Conservation (phyloP, 1,284 basidiomycete genomes). For the Rhodotorula sp. region DNA sequence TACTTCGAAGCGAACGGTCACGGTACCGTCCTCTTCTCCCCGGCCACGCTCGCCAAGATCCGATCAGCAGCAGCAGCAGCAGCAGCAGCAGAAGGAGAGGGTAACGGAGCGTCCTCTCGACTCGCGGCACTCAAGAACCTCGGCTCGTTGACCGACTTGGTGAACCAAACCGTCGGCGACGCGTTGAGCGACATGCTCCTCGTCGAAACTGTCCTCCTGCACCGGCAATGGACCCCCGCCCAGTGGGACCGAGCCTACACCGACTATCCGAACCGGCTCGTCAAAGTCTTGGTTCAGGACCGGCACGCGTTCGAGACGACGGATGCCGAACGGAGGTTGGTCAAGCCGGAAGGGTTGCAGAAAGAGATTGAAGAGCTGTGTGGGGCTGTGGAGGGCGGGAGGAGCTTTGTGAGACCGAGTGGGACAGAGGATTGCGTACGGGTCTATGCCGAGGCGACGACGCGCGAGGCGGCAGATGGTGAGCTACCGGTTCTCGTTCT, state of each 20-base stretch:
- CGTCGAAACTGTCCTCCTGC: conserved; percentile 86
- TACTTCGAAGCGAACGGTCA: conserved; percentile 99
- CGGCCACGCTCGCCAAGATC: conserved; percentile 56
- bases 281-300: conserved; percentile 88
- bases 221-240: conserved; percentile 75
- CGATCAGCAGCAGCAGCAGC: conserved; percentile 58
- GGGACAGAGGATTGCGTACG: conserved; percentile 98
- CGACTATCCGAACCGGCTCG: conserved; percentile 93
- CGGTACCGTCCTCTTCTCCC: conserved; percentile 93
- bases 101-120: too few species aligned
- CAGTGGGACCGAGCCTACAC: conserved; percentile 94
- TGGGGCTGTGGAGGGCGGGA: conserved; percentile 73
- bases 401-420: conserved; percentile 92
- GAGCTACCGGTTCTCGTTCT: conserved; percentile 43
- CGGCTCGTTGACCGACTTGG: conserved; percentile 72
- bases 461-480: conserved; percentile 77
- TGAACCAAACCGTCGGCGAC: conserved; percentile 99
- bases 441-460: conserved; percentile 90
- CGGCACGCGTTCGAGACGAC: conserved; percentile 82
- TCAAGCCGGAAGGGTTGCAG: conserved; percentile 77
- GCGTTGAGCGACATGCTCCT: conserved; percentile 94
- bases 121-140: conserved; percentile 74
- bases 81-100: too few species aligned
- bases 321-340: conserved; percentile 88
- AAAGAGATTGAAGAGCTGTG: conserved; percentile 81